Evolutionary conservation across 2,329 filamentous ascomycete species (phyloP), one percentile per base, ranked within the genome.

Genomic region (Coniochaeta hoffmannii): DNA sequence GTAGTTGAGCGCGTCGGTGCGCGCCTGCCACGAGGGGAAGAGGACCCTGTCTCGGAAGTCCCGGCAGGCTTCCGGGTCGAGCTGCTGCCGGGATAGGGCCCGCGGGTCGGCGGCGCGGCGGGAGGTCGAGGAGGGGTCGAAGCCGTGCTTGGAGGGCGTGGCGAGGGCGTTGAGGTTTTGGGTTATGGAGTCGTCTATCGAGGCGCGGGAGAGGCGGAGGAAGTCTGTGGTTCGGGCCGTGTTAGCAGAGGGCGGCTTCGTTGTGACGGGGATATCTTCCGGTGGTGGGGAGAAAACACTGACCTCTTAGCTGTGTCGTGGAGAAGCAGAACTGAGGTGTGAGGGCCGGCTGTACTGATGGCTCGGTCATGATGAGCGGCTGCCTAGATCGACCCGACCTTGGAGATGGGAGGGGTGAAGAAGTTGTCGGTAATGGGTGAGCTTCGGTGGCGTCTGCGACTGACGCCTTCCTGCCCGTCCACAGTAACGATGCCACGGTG

Each of bases 91-190:
- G 3, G 74, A 71, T 6, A 74, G 64, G 0, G 81, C 72, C 38
- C 77, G 73, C 1, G 81, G 75, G 24, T n/a, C n/a, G n/a, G n/a
- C n/a, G n/a, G 77, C 75, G 53, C 87, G 82, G 14, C 80, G 74
- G 0, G 85, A 81, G 1, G 90, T 96, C 1, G 89, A 92, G 0
- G 79, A 74, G 1, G 93, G 89, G 67, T 96, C 88, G 71, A 96
- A 97, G 15, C 85, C 83, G 36, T 73, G 71, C 46, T 77, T 75
- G 12, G 89, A 80, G 0, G 93, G 93, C 1, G 87, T 92, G 46
- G 90, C 75, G 35, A 97, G 81, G 1, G 90, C 90, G 75, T 97
- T 97, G 58, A 99, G 83, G 65, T 95, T 93, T 66, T 96, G 92
- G 1, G 85, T 85, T 66, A 99, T 97, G 46, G 89, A 90, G 72